Evolutionary conservation across 225 moss, liverwort and hornwort genomes (phyloP), one percentile per base, ranked within the genome.

Genomic region (Ulota crispa): DNA sequence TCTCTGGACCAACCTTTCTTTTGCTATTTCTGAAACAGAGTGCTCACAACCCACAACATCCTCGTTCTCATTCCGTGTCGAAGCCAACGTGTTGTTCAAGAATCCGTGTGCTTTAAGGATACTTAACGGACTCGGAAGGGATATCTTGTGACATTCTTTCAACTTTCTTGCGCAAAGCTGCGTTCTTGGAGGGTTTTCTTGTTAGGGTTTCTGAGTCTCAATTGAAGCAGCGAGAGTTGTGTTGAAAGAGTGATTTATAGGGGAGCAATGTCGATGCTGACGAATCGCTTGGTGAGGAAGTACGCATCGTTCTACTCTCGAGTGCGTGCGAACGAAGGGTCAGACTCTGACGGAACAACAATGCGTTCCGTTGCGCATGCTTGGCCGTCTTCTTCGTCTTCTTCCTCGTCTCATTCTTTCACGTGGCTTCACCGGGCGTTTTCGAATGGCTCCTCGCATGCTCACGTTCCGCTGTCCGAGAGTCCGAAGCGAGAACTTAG

Each of bases 401-500:
- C 85, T 0, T 42, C 85, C 0, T 65, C 80, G 4, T 61, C 80
- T 18, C 32, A 80, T n/a, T 85, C 89, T 21, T 89, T 89, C 62
- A 75, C 74, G 14, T 89, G 89, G 89, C 85, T 89, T 15, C 83
- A 83, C 9, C 83, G 89, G 1, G 87, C 89, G 26, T 87, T 89
- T 66, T 85, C 89, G 15, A 85, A 80, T 41, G 82, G 80, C 1
- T 64, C 82, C 9, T 28, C 80, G 3, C 86, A 84, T 16, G 50
- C 80, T 1, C 85, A 78, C 8, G 89, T 89, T 8, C 89, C 89
- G 15, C 10, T 89, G 23, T 89, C 89, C 0, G 89, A 89, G 79
- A 89, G 89, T 36, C 89, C 89, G 15, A 89, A 85, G 83, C 89
- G 89, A 28, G 89, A 89, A 74, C 83, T 89, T 0, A 75, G 87